These are phyloP conservation scores for Penicillium diatomitis DNA, from an alignment of 495 filamentous ascomycete species.

Conservation along the genomic window DNA sequence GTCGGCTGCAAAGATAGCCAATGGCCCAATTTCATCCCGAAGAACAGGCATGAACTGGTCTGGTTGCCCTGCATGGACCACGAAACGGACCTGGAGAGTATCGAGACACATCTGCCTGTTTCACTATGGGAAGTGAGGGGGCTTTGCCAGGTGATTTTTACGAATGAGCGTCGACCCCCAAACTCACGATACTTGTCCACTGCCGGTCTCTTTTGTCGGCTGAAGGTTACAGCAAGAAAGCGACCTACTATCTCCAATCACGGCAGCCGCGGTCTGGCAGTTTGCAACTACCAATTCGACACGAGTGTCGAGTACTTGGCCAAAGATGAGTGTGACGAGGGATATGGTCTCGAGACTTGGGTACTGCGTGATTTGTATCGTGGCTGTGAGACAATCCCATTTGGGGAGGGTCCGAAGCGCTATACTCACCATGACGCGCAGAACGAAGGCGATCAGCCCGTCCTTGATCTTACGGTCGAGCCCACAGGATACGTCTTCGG, in stretches of 20 bases:
- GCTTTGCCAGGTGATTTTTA: conserved; percentile 22
- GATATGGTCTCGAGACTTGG: background rate
- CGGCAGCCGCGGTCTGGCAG: background rate
- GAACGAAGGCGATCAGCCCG: conserved; percentile 1
- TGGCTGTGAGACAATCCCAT: background rate
- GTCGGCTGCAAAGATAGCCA: background rate
- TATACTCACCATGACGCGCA: background rate
- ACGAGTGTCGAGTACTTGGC: background rate
- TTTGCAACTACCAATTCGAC: background rate
- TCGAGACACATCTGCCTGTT: background rate
- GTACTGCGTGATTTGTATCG: background rate
- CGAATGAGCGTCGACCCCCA: conserved; percentile 16
- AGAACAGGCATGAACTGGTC: background rate
- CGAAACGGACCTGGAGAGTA: conserved; percentile 6
- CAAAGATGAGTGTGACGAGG: background rate
- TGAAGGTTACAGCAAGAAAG: conserved; percentile 14
- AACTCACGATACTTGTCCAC: background rate
- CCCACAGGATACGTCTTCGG: conserved; percentile 49
- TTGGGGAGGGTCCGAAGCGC: background rate
- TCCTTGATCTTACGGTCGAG: conserved; percentile 12
- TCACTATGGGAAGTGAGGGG: conserved; percentile 12
- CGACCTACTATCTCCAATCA: background rate
- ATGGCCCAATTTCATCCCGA: background rate
- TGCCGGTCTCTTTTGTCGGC: conserved; percentile 17
- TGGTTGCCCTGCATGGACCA: conserved; percentile 1